Evolutionary conservation across 2,329 filamentous ascomycete species (phyloP).

Genomic region (Alternaria dauci): DNA sequence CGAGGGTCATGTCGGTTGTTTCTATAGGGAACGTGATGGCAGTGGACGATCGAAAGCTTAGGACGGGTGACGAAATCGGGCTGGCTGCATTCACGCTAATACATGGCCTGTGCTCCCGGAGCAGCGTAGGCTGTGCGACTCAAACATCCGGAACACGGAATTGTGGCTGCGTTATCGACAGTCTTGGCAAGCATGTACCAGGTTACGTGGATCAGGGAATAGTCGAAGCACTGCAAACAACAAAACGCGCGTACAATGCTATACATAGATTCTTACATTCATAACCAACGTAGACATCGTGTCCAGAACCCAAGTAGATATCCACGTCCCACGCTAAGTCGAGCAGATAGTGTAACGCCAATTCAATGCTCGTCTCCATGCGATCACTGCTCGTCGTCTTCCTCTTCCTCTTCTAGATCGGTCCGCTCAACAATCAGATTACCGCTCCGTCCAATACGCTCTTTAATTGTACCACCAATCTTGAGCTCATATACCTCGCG

Average conservation of each 20-base stretch:
- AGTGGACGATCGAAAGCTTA: constrained; percentile 14
- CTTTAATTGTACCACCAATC: constrained; percentile 69
- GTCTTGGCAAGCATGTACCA: not conserved
- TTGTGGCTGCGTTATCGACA: not conserved
- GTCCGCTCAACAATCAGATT: constrained; percentile 87
- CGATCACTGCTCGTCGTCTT: constrained; percentile 44
- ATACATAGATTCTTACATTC: not conserved
- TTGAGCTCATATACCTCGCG: constrained; percentile 79
- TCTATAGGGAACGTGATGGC: constrained; percentile 6
- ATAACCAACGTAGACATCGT: not conserved
- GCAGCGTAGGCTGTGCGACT: not conserved
- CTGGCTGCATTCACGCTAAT: constrained; percentile 1
- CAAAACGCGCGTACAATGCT: not conserved
- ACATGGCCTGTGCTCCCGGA: constrained; percentile 9
- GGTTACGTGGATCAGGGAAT: not conserved
- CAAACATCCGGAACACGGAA: not conserved
- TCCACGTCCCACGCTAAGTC: constrained; percentile 12
- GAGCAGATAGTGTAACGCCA: constrained; percentile 2
- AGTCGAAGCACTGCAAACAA: not conserved
- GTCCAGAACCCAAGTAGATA: not conserved
- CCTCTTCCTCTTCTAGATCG: constrained; percentile 64
- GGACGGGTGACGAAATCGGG: constrained; percentile 13
- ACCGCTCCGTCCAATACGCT: constrained; percentile 80
- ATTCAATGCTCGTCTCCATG: not conserved
- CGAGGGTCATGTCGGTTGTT: constrained; percentile 5